Evolutionary conservation across 2,329 filamentous ascomycete species (phyloP), one percentile per base, ranked within the genome.

Genomic region (Dactylellina drechsleri): DNA sequence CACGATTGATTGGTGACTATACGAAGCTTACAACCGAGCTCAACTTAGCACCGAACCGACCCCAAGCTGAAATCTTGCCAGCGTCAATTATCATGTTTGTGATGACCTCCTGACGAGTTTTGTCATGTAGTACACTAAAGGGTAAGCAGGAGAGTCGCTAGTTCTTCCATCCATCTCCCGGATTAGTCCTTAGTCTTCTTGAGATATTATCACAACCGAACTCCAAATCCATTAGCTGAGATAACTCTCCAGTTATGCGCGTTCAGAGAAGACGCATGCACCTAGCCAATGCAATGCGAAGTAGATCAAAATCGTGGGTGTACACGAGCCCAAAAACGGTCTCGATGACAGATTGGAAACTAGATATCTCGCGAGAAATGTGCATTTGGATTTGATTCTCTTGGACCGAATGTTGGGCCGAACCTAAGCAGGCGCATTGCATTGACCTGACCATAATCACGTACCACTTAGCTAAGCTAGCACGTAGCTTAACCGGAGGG

Each of bases 211-310:
- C 47, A 53, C n/a, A 64, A 47, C 59, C 23, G 13, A 41, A 54
- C 40, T 12, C 10, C 15, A 56, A 41, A 59, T 20, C 64, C 64
- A 59, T 53, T 59, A 50, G 50, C 20, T 66, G 26, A 52, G 50
- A 58, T 66, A 56, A 40, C 62, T 26, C 53, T 23, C 23, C 23
- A 23, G 23, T 58, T 47, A 65, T 54, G 53, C 60, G 60, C 53
- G 68, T 54, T 61, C 56, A 74, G 49, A 73, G 18, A 36, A 36
- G 53, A 73, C 31, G 54, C 61, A 73, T 66, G 60, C 68, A 66
- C 59, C 64, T 65, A 73, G 68, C 67, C 68, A 66, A 66, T 72
- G 52, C 59, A 71, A 70, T 70, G 58, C 53, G 57, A 70, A 49
- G 66, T n/a, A 60, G 66, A 70, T 70, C 66, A 60, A 60, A 47